phyloP scores from a whole-genome alignment of 2,329 filamentous ascomycete genomes.

The Pseudogymnoascus sp. region DNA sequence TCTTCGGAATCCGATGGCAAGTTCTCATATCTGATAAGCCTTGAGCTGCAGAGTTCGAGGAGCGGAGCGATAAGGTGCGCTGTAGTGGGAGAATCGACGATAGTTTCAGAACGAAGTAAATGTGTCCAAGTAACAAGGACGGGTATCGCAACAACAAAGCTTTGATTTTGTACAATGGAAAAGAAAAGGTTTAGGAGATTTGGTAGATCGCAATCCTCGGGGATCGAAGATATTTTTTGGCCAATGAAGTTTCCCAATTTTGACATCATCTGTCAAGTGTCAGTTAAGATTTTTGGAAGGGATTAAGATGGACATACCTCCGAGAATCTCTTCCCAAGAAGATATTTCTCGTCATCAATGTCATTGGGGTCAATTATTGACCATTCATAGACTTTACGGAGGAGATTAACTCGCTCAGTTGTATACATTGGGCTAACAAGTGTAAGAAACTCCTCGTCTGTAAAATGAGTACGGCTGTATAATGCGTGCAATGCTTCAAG shows the following conservation, averaged over 20 bases:
- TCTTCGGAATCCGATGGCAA: conserved; percentile 76
- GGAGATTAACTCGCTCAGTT: conserved; percentile 59
- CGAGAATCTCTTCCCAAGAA: conserved; percentile 85
- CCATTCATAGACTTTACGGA: conserved; percentile 70
- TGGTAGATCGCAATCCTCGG: conserved; percentile 56
- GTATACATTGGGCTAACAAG: conserved; percentile 75
- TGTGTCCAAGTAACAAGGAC: conserved; percentile 85
- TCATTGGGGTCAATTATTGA: conserved; percentile 70
- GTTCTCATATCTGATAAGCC: conserved; percentile 80
- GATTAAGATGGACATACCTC: conserved; percentile 50
- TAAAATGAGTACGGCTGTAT: conserved; percentile 66
- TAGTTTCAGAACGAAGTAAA: conserved; percentile 62
- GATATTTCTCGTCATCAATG: conserved; percentile 85
- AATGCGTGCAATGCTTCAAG: conserved; percentile 78
- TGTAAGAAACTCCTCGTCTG: conserved; percentile 67
- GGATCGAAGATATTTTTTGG: conserved; percentile 60
- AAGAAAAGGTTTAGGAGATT: conserved; percentile 74
- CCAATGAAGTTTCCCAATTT: conserved; percentile 79
- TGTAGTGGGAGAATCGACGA: conserved; percentile 56
- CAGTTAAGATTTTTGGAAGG: background rate
- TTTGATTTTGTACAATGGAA: conserved; percentile 71
- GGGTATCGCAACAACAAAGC: conserved; percentile 87
- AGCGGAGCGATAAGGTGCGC: conserved; percentile 61
- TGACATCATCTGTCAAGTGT: conserved; percentile 59
- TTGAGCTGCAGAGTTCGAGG: conserved; percentile 71